phyloP scores from a whole-genome alignment of 2,329 filamentous ascomycete genomes.

The Arthrobotrys megalospora region DNA sequence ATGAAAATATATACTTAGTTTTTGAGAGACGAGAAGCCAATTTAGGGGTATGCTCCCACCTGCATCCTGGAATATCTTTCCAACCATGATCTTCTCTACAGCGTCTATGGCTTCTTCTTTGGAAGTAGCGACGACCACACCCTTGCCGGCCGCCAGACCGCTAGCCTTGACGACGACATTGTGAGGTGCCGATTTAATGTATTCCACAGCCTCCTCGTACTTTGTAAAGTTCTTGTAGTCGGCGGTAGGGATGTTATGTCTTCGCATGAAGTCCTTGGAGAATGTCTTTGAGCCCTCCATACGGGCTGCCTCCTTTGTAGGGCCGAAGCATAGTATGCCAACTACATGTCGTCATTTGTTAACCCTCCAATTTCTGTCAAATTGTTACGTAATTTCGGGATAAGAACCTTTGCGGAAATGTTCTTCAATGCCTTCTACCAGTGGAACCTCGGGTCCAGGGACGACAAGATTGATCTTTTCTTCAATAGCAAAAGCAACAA shows the following conservation, averaged over 20 bases:
- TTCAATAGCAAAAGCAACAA: conserved; percentile 81
- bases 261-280: conserved; percentile 97
- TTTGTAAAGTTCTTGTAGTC: conserved; percentile 89
- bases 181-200: conserved; percentile 80
- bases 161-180: conserved; percentile 93
- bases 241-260: conserved; percentile 89
- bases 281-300: conserved; percentile 98
- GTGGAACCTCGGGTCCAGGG: conserved; percentile 91
- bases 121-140: conserved; percentile 87
- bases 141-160: conserved; percentile 93
- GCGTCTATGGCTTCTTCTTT: conserved; percentile 87
- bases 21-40: not conserved
- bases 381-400: conserved; percentile 35
- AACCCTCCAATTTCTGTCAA: conserved; percentile 34
- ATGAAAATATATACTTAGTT: not conserved
- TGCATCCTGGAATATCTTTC: conserved; percentile 86
- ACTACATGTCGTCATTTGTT: conserved; percentile 67
- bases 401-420: conserved; percentile 77
- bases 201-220: conserved; percentile 79
- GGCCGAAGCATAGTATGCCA: conserved; percentile 87
- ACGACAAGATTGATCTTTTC: conserved; percentile 85
- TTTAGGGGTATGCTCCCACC: conserved; percentile 66
- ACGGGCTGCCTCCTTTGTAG: conserved; percentile 83
- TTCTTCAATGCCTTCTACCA: conserved; percentile 89
- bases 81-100: conserved; percentile 90